Evolutionary conservation across 2,329 filamentous ascomycete species (phyloP), one percentile per base, ranked within the genome.

Genomic region (Lanzia echinophila): DNA sequence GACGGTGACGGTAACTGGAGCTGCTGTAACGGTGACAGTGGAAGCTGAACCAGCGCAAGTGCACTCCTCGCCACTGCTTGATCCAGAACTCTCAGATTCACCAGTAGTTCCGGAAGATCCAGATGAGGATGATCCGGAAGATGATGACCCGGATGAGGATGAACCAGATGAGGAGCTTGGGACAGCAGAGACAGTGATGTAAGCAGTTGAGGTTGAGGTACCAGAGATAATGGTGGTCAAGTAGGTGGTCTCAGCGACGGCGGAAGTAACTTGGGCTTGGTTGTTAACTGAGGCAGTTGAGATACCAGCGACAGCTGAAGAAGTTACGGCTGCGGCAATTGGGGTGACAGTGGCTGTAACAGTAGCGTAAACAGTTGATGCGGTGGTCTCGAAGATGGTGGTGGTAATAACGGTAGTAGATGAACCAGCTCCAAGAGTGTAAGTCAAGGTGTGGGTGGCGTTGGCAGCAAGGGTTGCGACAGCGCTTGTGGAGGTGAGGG

Each of bases 401-500:
- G 71, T 68, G 49, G 67, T 73, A 56, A 78, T 65, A 54, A 73
- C 71, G 63, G 73, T 75, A 58, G 70, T 74, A 58, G 64, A 73
- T 49, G 68, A 66, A 60, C 70, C 66, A 55, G 64, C 57, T 59
- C 69, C 66, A 55, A 72, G 60, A 59, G 72, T 73, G 64, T 73
- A 71, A 56, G 71, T 71, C 31, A 76, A 64, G 43, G 60, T 60
- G 49, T 50, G 47, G 42, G 24, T 43, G 3, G 38, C 8, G 17
- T 10, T 19, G 1, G 5, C 17, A 15, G 31, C 41, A 8, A 50
- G 36, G 12, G 46, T 44, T 13, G n/a, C 20, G 20, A 47, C n/a
- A 11, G 32, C 33, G 33, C 38, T 41, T 24, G 22, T 31, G 20
- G 43, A 33, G 19, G 42, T 54, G 45, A 53, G 57, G 46, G 60